A percentile compares a stretch with the other conserved stretches of the same genome.
Evolutionary conservation across 352 stramenopile species (phyloP).

Genomic region (Globisporangium acanthophoron): DNA sequence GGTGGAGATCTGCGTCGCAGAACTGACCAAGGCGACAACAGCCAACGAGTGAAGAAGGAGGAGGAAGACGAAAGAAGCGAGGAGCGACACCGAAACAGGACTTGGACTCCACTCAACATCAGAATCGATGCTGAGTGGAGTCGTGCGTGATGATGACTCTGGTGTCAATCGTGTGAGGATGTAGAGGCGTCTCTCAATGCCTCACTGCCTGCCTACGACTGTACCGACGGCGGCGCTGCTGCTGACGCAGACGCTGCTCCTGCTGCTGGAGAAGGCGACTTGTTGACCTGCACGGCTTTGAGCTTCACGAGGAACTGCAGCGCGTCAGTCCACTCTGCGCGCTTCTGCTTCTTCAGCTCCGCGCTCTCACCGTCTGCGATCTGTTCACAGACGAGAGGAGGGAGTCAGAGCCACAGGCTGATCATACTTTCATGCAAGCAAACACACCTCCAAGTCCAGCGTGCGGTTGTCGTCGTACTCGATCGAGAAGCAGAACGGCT

Average conservation of each 20-base stretch:
- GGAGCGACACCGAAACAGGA: neutral
- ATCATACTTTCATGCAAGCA: neutral
- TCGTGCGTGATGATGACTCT: neutral
- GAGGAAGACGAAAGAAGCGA: too few relatives aligned
- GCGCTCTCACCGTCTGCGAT: slow-evolving; percentile 55
- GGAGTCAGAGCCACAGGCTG: neutral
- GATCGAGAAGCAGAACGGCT: slow-evolving; percentile 68
- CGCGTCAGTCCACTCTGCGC: slow-evolving; percentile 59
- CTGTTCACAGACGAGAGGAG: slow-evolving; percentile 13
- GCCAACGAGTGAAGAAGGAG: neutral
- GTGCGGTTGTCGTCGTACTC: slow-evolving; percentile 71
- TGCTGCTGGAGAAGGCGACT: slow-evolving; percentile 2
- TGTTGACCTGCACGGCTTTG: slow-evolving; percentile 34
- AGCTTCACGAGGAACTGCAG: slow-evolving; percentile 70
- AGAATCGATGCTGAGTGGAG: too few relatives aligned
- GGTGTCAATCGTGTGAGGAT: neutral
- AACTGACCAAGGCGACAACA: neutral
- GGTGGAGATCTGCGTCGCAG: slow-evolving; percentile 13
- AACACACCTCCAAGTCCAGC: slow-evolving; percentile 61
- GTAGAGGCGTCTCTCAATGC: neutral
- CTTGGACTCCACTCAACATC: neutral
- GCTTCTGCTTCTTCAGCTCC: slow-evolving; percentile 58
- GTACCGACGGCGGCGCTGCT: neutral
- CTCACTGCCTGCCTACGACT: neutral
- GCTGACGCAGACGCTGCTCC: neutral